Evolutionary conservation across 441 rosid species (phyloP), one percentile per base, ranked within the genome.

Genomic region (Populus hybrid): DNA sequence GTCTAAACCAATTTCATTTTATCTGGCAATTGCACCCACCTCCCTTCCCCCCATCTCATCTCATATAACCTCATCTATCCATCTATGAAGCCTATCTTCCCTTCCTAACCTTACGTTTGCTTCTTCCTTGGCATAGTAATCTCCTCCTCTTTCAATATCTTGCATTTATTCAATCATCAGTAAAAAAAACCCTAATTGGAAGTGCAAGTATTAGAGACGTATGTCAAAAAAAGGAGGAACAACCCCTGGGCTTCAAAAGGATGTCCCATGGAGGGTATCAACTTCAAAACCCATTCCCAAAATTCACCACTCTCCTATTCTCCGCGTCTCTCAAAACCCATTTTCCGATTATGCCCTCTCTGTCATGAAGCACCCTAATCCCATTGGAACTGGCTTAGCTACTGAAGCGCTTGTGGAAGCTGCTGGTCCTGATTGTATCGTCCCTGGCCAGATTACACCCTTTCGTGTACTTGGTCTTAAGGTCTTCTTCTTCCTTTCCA

Each of bases 371-470:
- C 92, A 92, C 75, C 95, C 92, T 12, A 86, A 95, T 79, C 98
- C 98, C 0, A 79, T 95, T 3, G 97, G 94, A 65, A 87, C 85
- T 81, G 98, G 99, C 16, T 77, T 95, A 69, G 98, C 91, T 14
- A 80, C 80, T 69, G 96, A 85, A 12, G 99, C 98, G 0, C 78
- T 92, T 2, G 88, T 95, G 35, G 98, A 95, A 86, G 82, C 98
- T 8, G 99, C 98, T 1, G 97, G 99, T 14, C 94, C 98, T 2
- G 98, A 93, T 79, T 93, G 97, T 71, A 83, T 90, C 70, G 91
- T 95, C 32, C 97, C 98, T 18, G 97, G 99, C 6, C 96, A 89
- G 81, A 85, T 90, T 71, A 86, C 89, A 0, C 99, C 99, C 57
- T 67, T 92, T 78, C 87, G 89, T 7, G 77, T 95, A 23, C 95